Percentiles rank a stretch among this genome's conserved stretches.
phyloP scores from a whole-genome alignment of 331 rosid species.

The Pyracantha coccinea region DNA sequence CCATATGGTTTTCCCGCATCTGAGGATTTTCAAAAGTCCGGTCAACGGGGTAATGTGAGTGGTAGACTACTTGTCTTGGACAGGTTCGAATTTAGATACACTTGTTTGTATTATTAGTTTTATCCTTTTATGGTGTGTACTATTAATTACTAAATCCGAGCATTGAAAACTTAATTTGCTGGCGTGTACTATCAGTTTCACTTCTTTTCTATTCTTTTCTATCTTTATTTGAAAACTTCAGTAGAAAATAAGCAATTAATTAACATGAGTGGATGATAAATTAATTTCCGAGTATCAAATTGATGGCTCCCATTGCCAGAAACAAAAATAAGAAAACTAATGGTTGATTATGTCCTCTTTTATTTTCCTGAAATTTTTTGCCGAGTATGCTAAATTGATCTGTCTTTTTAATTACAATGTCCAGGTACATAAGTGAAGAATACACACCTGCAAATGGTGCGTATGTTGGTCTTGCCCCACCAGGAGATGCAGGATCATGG shows the following conservation, averaged over 20 bases:
- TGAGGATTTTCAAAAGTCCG: constrained; percentile 55
- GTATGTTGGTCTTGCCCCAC: constrained; percentile 69
- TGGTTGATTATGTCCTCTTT: background rate
- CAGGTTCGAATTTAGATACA: constrained; percentile 34
- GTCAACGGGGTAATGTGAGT: constrained; percentile 50
- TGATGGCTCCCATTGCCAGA: background rate
- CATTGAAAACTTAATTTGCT: background rate
- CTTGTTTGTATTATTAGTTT: background rate
- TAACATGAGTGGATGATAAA: background rate
- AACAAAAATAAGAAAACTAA: background rate
- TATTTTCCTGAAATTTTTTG: background rate
- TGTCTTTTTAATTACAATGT: background rate
- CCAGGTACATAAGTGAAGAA: constrained; percentile 39
- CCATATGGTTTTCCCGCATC: constrained; percentile 89
- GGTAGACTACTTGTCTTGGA: constrained; percentile 62
- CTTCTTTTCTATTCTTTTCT: background rate
- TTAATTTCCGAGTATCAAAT: background rate
- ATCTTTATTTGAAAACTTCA: background rate
- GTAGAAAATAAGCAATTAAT: background rate
- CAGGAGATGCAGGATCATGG: constrained; percentile 85
- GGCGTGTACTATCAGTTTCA: background rate
- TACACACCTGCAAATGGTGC: constrained; percentile 41
- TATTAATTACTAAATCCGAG: background rate
- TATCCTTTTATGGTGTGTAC: background rate
- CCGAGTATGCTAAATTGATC: background rate